A percentile compares a stretch with the other conserved stretches of the same genome.
Conservation (phyloP, 2,329 filamentous ascomycete genomes). For the Arthrocladium fulminans region DNA sequence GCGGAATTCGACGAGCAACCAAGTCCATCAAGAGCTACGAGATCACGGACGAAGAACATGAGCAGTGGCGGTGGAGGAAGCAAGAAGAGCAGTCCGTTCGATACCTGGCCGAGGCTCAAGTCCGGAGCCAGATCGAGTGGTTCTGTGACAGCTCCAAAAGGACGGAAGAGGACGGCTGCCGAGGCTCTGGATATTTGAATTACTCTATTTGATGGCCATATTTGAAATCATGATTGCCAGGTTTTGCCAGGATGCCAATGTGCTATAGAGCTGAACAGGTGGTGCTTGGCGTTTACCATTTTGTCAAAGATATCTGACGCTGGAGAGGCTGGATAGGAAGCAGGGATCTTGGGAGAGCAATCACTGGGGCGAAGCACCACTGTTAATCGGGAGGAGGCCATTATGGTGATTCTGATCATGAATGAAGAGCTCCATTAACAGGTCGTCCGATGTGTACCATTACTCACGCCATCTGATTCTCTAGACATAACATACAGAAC, state of each 20-base stretch:
- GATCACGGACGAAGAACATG: slow-evolving; percentile 9
- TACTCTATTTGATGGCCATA: neutral
- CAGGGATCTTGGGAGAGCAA: neutral
- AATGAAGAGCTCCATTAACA: no score
- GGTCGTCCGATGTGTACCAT: no score
- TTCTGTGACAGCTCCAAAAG: slow-evolving; percentile 10
- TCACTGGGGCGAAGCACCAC: no score
- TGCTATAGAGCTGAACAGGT: no score
- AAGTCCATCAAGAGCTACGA: slow-evolving; percentile 8
- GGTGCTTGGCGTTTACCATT: neutral
- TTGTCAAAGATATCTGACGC: neutral
- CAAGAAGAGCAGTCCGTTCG: slow-evolving; percentile 21
- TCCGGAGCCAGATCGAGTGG: slow-evolving; percentile 7
- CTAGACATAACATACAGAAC: no score
- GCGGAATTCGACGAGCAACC: slow-evolving; percentile 7
- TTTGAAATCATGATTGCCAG: neutral
- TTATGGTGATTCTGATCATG: no score
- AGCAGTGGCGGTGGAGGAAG: neutral
- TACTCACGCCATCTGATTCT: no score
- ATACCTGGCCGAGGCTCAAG: slow-evolving; percentile 22
- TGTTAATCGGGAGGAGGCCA: no score
- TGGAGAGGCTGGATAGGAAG: neutral
- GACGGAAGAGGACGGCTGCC: slow-evolving; percentile 17
- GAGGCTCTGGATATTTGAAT: slow-evolving; percentile 9
- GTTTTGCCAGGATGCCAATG: neutral